phyloP scores from a whole-genome alignment of 805 yeast species.

The Kuraishia floccosa region DNA sequence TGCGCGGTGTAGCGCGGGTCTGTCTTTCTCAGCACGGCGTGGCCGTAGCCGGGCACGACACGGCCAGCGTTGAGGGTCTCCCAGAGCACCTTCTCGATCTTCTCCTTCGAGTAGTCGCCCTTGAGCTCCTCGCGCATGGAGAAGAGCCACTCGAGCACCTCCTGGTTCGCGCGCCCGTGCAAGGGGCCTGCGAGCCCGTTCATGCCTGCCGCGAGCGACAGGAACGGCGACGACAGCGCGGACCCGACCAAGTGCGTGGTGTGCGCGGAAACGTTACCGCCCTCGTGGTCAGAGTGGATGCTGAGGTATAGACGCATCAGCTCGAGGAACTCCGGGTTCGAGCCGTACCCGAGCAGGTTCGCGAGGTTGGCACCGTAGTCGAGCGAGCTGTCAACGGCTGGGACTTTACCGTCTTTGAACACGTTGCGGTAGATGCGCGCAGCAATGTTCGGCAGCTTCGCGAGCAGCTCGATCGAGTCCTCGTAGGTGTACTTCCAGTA shows the following conservation, averaged over 20 bases:
- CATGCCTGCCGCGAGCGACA: constrained; percentile 72
- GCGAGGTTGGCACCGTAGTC: constrained; percentile 62
- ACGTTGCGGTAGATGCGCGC: constrained; percentile 78
- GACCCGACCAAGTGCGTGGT: constrained; percentile 82
- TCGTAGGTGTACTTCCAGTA: constrained; percentile 81
- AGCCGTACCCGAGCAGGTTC: constrained; percentile 47
- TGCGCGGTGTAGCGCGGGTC: constrained; percentile 85
- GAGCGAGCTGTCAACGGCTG: constrained; percentile 32
- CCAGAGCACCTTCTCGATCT: constrained; percentile 71
- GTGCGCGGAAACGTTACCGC: constrained; percentile 84
- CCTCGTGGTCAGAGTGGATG: constrained; percentile 83
- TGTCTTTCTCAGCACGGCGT: constrained; percentile 79
- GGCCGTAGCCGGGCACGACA: constrained; percentile 85
- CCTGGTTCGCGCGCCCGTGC: constrained; percentile 85
- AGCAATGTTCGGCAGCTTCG: constrained; percentile 74
- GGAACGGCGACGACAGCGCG: constrained; percentile 68
- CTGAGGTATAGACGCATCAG: constrained; percentile 73
- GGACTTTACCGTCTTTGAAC: constrained; percentile 69
- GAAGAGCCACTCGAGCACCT: constrained; percentile 72
- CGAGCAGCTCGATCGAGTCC: constrained; percentile 70
- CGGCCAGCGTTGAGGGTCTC: constrained; percentile 71
- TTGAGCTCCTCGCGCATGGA: constrained; percentile 54
- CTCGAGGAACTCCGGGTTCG: constrained; percentile 61
- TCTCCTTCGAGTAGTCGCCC: constrained; percentile 58
- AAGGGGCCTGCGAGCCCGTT: constrained; percentile 83